phyloP scores from a whole-genome alignment of 495 filamentous ascomycete species.

The Corynascus novoguineensis region DNA sequence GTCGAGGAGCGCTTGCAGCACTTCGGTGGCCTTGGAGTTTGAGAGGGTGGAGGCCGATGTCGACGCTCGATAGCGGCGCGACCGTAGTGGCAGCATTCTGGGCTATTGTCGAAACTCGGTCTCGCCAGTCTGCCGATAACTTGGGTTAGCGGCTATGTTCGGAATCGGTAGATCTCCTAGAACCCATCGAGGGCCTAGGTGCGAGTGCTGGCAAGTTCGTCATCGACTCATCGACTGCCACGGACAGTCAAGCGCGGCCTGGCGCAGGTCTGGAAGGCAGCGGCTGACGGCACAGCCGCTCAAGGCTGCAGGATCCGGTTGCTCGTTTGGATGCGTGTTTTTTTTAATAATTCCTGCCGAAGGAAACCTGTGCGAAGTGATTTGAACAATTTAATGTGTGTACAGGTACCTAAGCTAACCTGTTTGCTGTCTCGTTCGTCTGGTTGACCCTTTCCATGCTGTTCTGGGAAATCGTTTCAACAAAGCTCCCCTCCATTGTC shows the following conservation, averaged over 20 bases:
- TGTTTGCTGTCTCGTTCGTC: no score
- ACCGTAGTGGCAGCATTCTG: conserved; percentile 41
- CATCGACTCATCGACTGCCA: conserved; percentile 28
- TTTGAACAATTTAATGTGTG: no score
- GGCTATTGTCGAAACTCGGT: background rate
- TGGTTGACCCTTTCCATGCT: no score
- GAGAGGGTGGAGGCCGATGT: conserved; percentile 54
- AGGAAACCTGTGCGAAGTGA: no score
- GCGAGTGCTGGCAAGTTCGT: conserved; percentile 9
- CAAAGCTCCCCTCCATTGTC: no score
- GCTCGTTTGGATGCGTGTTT: no score
- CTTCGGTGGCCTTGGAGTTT: conserved; percentile 52
- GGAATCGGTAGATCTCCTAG: conserved; percentile 14
- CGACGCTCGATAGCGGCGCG: conserved; percentile 56
- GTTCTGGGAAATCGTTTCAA: no score
- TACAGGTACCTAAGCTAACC: no score
- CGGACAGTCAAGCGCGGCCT: background rate
- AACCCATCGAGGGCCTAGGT: conserved; percentile 30
- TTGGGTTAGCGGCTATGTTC: conserved; percentile 23
- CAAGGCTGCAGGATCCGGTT: no score
- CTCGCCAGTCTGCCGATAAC: conserved; percentile 17
- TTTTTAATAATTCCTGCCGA: no score
- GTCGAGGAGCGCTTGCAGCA: conserved; percentile 56
- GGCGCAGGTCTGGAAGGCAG: background rate
- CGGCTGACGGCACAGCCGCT: conserved; percentile 17